Base-by-base conservation (phyloP, 1,284 basidiomycete genomes). In the Ceratobasidium sp. region DNA sequence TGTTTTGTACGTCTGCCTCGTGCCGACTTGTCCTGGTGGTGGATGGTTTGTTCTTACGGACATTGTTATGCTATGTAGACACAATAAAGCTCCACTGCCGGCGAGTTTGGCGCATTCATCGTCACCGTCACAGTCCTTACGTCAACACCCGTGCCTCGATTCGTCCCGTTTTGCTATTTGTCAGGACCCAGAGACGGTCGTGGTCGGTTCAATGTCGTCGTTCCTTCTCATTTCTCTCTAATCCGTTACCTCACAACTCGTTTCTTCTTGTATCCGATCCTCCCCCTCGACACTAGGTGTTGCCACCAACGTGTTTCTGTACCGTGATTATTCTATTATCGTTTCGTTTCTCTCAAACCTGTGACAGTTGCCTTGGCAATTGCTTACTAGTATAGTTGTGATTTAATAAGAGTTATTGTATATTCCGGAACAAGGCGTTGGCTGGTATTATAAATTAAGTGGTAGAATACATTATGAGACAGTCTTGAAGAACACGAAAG, bases 151-250 rank as follows among this genome's bases (percentile, higher is more conserved):
- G 87, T 86, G 81, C 86, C 83, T 82, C 83, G 87, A 86, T 82
- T 85, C 88, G 86, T 87, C 86, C 86, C 85, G 88, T 84, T 85
- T 80, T 81, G 82, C 80, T 73, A 71, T 77, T 76, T 80, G 81
- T 77, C 82, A 83, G 82, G 83, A 83, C 87, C 85, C 85, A 81
- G 87, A 80, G 87, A 87, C 84, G 87, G 82, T 85, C 87, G 83
- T 86, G 85, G 85, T 84, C 87, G 67, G n/a, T 50, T 59, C 54
- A 49, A 59, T 41, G 67, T 71, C 55, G 57, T 59, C 57, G 67
- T 71, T 59, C 55, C 23, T 57, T 66, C 49, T 69, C 32, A 43
- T 58, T 46, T 49, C 28, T 26, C 8, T 28, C 41, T 46, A 43
- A 46, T 57, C 47, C 21, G 43, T 21, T 55, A 54, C 21, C 49